Evolutionary conservation across 352 stramenopile genomes (phyloP), one percentile per base, ranked within the genome.

Genomic region (Phytophthora foliorum): DNA sequence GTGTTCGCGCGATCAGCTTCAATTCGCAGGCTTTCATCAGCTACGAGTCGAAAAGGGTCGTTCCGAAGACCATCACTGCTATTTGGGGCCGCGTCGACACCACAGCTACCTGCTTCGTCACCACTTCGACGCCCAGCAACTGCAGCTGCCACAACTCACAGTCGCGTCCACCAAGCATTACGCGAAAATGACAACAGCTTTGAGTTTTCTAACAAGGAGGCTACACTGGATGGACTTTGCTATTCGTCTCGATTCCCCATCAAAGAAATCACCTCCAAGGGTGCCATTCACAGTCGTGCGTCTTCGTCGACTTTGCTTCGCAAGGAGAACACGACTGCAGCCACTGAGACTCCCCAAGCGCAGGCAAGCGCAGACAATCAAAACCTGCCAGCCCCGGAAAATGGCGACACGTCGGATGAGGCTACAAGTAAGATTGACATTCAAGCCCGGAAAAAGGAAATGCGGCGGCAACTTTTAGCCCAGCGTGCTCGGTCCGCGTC

Each of bases 201-300:
- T 50, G 72, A 81, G 41, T 81, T 86, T 57, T 83, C 73, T 10
- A 83, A 60, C 49, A 88, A 89, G 34, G 48, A 80, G 13, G 48
- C 71, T 1, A 82, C 75, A 0, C 41, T 89, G 21, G 76, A 90
- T 17, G 80, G 82, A 3, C 63, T 90, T 8, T 60, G 81, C 19
- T 89, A 90, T 55, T 84, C 80, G 8, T 89, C 82, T 10, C 70
- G 82, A 17, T 90, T 89, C 44, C 72, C 85, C 7, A 79, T 85
- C 24, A 69, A 77, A n/a, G 50, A 74, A 38, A 53, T 69, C 11
- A 38, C 57, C 32, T 50, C 10, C 13, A 63, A 49, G 14, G 55
- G 55, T 16, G 55, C 44, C 54, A 21, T 63, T 57, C 56, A 52
- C 29, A 57, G 21, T 16, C 39, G 45, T 21, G 63, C 67, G 13